phyloP scores from a whole-genome alignment of 768 basidiomycete species.

The Naganishia antarctica region DNA sequence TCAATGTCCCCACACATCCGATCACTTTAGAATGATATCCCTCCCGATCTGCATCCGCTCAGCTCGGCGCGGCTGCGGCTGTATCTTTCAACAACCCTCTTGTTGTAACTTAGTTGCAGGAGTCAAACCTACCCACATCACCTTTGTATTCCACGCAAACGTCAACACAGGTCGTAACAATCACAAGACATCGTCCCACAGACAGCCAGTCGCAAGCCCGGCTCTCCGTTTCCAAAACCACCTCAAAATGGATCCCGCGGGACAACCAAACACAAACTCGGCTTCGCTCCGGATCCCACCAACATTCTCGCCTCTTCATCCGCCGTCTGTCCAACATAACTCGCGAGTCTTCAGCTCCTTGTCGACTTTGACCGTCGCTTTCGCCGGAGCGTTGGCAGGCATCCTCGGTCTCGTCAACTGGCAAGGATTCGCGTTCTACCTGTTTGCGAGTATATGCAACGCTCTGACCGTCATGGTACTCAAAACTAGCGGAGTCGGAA shows the following conservation, averaged over 20 bases:
- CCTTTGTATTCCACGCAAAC: too few species aligned
- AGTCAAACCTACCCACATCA: too few species aligned
- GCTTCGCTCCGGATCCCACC: slow-evolving; percentile 23
- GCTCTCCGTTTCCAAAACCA: too few species aligned
- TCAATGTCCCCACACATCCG: too few species aligned
- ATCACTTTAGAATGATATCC: too few species aligned
- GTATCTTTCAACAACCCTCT: too few species aligned
- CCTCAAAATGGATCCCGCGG: slow-evolving; percentile 4
- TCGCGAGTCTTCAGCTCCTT: slow-evolving; percentile 40
- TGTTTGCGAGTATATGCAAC: slow-evolving; percentile 63
- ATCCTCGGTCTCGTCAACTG: slow-evolving; percentile 83
- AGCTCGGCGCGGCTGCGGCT: too few species aligned
- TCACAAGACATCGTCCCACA: neutral
- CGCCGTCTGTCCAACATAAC: slow-evolving; percentile 44
- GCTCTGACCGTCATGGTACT: slow-evolving; percentile 62
- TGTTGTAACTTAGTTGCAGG: too few species aligned
- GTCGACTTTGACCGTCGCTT: slow-evolving; percentile 62
- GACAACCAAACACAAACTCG: neutral
- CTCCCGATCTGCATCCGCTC: neutral
- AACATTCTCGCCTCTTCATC: slow-evolving; percentile 38
- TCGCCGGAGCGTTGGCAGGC: slow-evolving; percentile 80
- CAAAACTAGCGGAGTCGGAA: slow-evolving; percentile 49
- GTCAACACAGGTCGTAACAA: too few species aligned
- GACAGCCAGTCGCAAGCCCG: neutral
- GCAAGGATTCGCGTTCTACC: slow-evolving; percentile 74